phyloP scores from a whole-genome alignment of 805 yeast genomes.

The Metschnikowia santaceciliae region DNA sequence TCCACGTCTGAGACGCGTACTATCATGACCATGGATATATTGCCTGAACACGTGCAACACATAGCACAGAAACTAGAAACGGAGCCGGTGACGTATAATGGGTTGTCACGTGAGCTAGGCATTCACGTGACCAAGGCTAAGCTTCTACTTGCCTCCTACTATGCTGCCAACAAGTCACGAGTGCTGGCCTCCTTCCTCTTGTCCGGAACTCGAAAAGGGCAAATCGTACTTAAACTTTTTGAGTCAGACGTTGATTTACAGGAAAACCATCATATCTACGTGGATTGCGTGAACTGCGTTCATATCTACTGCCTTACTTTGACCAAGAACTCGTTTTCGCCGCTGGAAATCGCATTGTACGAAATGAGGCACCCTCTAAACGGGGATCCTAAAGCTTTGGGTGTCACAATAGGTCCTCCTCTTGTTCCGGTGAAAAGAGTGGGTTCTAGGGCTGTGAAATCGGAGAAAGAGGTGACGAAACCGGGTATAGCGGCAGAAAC shows the following conservation, averaged over 20 bases:
- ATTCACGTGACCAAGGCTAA: slow-evolving; percentile 40
- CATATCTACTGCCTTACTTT: slow-evolving; percentile 39
- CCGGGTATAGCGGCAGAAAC: neutral
- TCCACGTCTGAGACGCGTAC: neutral
- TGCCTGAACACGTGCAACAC: slow-evolving; percentile 27
- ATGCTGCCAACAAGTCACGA: slow-evolving; percentile 29
- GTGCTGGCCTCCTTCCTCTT: slow-evolving; percentile 41
- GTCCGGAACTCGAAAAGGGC: slow-evolving; percentile 28
- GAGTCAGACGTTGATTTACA: slow-evolving; percentile 23
- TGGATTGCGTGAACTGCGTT: slow-evolving; percentile 29
- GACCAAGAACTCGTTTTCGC: slow-evolving; percentile 11
- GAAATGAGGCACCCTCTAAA: slow-evolving; percentile 14
- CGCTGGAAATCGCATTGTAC: slow-evolving; percentile 14
- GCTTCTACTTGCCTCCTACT: slow-evolving; percentile 34
- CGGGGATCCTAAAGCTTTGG: slow-evolving; percentile 14
- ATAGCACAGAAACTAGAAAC: slow-evolving; percentile 19
- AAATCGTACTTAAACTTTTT: slow-evolving; percentile 19
- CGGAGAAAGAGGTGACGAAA: neutral
- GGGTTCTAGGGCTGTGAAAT: neutral
- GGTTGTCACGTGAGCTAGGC: slow-evolving; percentile 37
- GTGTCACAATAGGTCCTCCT: slow-evolving; percentile 33
- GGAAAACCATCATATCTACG: slow-evolving; percentile 20
- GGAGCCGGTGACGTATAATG: slow-evolving; percentile 35
- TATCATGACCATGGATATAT: slow-evolving; percentile 28
- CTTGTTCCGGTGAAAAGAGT: neutral